phyloP scores from a whole-genome alignment of 805 yeast genomes.

The Torulaspora microellipsoides region DNA sequence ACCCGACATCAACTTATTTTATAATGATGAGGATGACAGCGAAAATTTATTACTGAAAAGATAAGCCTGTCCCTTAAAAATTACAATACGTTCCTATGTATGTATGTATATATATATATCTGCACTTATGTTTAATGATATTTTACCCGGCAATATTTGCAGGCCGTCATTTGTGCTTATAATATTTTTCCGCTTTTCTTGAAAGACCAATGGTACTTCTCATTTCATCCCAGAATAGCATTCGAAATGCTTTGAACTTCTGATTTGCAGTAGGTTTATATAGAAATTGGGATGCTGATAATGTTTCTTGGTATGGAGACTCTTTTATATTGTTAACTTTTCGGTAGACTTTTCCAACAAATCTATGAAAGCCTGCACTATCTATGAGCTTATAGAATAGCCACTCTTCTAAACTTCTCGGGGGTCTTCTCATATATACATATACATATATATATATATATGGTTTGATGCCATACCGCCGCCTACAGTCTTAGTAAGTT shows the following conservation, averaged over 20 bases:
- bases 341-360: slow-evolving; percentile 61
- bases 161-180: slow-evolving; percentile 11
- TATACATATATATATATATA: not conserved
- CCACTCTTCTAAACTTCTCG: slow-evolving; percentile 46
- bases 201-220: slow-evolving; percentile 49
- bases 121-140: slow-evolving; percentile 1
- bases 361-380: slow-evolving; percentile 55
- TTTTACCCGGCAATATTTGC: not conserved
- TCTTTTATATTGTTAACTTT: slow-evolving; percentile 55
- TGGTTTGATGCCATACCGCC: not conserved
- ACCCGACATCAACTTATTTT: slow-evolving; percentile 11
- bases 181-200: slow-evolving; percentile 19
- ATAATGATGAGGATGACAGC: slow-evolving; percentile 9
- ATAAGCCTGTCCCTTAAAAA: too few species aligned
- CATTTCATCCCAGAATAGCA: slow-evolving; percentile 58
- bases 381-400: slow-evolving; percentile 45
- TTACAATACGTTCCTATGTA: not conserved
- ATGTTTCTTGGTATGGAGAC: slow-evolving; percentile 24
- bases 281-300: slow-evolving; percentile 13
- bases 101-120: not conserved
- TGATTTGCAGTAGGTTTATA: slow-evolving; percentile 52
- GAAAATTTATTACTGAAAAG: not conserved
- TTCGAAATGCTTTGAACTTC: slow-evolving; percentile 54
- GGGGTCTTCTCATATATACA: slow-evolving; percentile 19
- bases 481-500: not conserved